Conservation (phyloP, 2,329 filamentous ascomycete species). For the Sporothrix curviconia region DNA sequence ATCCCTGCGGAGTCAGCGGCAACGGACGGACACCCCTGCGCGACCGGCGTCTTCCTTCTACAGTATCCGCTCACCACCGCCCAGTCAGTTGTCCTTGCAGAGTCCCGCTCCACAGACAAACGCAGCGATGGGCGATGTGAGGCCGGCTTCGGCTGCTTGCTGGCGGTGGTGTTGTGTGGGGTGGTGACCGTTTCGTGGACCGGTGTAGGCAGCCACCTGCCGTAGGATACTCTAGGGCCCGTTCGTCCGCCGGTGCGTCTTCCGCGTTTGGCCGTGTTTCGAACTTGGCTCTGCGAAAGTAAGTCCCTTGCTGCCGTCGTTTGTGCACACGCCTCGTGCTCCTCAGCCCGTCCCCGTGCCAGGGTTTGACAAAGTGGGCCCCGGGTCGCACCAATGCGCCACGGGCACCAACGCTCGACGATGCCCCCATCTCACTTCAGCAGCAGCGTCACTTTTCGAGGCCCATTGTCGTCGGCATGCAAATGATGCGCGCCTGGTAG, state of each 20-base stretch:
- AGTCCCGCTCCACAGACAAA: slow-evolving; percentile 92
- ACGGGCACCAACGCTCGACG: slow-evolving; percentile 88
- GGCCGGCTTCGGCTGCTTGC: neutral
- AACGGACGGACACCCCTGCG: slow-evolving; percentile 57
- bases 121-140: slow-evolving; percentile 64
- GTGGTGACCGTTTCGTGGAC: neutral
- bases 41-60: slow-evolving; percentile 58
- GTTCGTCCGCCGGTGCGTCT: slow-evolving; percentile 73
- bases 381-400: slow-evolving; percentile 82
- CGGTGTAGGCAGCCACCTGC: slow-evolving; percentile 51
- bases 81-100: too few relatives aligned
- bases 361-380: slow-evolving; percentile 95
- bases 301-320: slow-evolving; percentile 68
- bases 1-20: slow-evolving; percentile 92
- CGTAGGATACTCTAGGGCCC: slow-evolving; percentile 84
- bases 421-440: slow-evolving; percentile 80
- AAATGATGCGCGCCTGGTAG: slow-evolving; percentile 90
- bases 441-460: slow-evolving; percentile 82
- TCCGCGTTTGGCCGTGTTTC: slow-evolving; percentile 84
- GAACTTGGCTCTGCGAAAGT: slow-evolving; percentile 95
- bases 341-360: slow-evolving; percentile 65
- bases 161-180: neutral
- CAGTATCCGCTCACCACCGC: slow-evolving; percentile 73
- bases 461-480: slow-evolving; percentile 89
- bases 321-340: slow-evolving; percentile 57